phyloP scores from a whole-genome alignment of 192 early-diverging fungal species.

The Borealophlyctis nickersoniae region DNA sequence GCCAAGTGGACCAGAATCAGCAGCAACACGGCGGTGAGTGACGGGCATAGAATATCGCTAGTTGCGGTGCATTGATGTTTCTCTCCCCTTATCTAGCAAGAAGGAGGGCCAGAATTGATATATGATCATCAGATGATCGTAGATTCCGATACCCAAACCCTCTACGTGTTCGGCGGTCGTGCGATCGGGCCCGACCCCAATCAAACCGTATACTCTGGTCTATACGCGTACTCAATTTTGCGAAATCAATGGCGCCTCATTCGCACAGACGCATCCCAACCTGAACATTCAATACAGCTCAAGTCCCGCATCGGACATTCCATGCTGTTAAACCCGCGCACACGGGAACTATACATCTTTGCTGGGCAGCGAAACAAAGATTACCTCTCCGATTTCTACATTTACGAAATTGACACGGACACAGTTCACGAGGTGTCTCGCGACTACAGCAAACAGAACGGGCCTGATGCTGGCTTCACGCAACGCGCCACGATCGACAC shows the following conservation, averaged over 20 bases:
- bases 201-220: constrained; percentile 76
- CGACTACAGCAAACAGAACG: constrained; percentile 70
- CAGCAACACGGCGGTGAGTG: constrained; percentile 69
- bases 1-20: constrained; percentile 71
- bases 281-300: constrained; percentile 54
- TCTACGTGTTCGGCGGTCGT: constrained; percentile 93
- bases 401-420: constrained; percentile 79
- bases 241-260: constrained; percentile 71
- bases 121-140: constrained; percentile 95
- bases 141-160: constrained; percentile 60
- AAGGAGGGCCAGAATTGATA: constrained; percentile 82
- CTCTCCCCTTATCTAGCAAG: constrained; percentile 38
- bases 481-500: constrained; percentile 80
- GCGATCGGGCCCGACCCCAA: constrained; percentile 57
- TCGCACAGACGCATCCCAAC: constrained; percentile 57
- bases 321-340: constrained; percentile 76
- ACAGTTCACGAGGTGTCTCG: constrained; percentile 73
- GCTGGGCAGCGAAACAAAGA: constrained; percentile 85
- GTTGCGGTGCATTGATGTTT: not conserved
- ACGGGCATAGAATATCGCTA: not conserved
- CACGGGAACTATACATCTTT: constrained; percentile 79
- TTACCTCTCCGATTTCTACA: constrained; percentile 73
- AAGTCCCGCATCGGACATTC: constrained; percentile 88
- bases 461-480: constrained; percentile 78
- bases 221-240: constrained; percentile 77